phyloP scores from a whole-genome alignment of 225 moss, liverwort and hornwort genomes.

The Sphagnum contortum region DNA sequence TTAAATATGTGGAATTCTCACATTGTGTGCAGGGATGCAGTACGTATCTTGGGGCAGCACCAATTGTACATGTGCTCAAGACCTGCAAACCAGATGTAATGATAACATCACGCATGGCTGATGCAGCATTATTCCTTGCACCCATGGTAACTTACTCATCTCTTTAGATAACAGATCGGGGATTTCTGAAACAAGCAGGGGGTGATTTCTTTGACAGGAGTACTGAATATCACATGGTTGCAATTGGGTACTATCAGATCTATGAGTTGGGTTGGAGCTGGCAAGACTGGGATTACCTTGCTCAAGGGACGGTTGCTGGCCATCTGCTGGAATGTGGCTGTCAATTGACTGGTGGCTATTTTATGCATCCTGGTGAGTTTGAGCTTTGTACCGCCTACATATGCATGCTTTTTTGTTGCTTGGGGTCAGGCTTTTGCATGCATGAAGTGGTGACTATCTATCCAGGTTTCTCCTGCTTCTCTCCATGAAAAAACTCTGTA shows the following conservation, averaged over 20 bases:
- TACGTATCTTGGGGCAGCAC: slow-evolving; percentile 79
- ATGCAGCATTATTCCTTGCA: slow-evolving; percentile 79
- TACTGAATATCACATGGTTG: too few relatives aligned
- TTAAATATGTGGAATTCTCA: too few relatives aligned
- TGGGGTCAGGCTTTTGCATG: too few relatives aligned
- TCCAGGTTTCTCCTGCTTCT: too few relatives aligned
- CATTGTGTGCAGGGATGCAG: slow-evolving; percentile 43
- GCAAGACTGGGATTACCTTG: slow-evolving; percentile 61
- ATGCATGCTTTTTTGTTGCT: too few relatives aligned
- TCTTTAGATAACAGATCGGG: background rate
- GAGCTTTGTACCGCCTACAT: background rate
- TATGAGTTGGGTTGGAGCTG: slow-evolving; percentile 90
- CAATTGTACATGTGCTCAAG: slow-evolving; percentile 59
- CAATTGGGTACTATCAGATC: slow-evolving; percentile 21
- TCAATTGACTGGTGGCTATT: slow-evolving; percentile 83
- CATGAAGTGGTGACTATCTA: too few relatives aligned
- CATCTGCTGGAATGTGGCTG: slow-evolving; percentile 88
- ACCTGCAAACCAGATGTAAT: slow-evolving; percentile 50
- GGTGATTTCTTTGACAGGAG: too few relatives aligned
- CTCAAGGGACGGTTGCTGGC: slow-evolving; percentile 73
- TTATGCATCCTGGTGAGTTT: slow-evolving; percentile 71
- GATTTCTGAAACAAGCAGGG: background rate
- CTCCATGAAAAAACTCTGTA: too few relatives aligned
- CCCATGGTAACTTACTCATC: slow-evolving; percentile 48
- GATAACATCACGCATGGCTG: slow-evolving; percentile 70